phyloP scores from a whole-genome alignment of 2,329 filamentous ascomycete species.

The Diaporthe humulicola region DNA sequence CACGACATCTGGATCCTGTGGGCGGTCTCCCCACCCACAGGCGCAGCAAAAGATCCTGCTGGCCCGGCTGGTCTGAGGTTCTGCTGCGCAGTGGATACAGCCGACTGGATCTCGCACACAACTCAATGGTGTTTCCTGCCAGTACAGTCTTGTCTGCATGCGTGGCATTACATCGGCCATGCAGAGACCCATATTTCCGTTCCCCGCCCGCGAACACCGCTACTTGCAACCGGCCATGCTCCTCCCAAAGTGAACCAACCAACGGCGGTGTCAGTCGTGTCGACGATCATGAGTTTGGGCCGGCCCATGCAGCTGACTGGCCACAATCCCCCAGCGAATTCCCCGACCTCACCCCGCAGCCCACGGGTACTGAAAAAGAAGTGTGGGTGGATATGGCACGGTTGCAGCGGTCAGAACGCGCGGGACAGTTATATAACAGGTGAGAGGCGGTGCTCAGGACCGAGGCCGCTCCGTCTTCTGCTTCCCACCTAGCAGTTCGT shows the following conservation, averaged over 20 bases:
- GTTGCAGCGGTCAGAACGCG: conserved; percentile 15
- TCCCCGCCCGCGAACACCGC: conserved; percentile 29
- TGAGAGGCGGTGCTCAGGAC: neutral
- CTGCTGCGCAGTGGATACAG: conserved; percentile 23
- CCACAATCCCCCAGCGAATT: conserved; percentile 3
- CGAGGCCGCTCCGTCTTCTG: conserved; percentile 3
- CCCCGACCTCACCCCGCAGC: conserved; percentile 27
- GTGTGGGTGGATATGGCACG: conserved; percentile 9
- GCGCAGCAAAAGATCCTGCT: neutral
- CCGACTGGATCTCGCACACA: conserved; percentile 2
- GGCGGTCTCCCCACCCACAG: neutral
- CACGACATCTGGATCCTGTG: too few species aligned
- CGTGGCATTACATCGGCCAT: conserved; percentile 31
- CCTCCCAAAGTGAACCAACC: conserved; percentile 14
- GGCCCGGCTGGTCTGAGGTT: neutral
- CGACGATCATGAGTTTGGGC: conserved; percentile 22
- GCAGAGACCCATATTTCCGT: conserved; percentile 24
- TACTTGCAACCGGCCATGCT: conserved; percentile 20
- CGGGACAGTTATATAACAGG: neutral
- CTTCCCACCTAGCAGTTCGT: neutral
- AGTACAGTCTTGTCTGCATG: conserved; percentile 12
- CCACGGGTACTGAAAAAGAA: neutral
- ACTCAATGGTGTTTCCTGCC: conserved; percentile 20
- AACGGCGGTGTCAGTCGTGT: conserved; percentile 14
- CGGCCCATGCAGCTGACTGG: conserved; percentile 27